Evolutionary conservation across 225 moss, liverwort and hornwort species (phyloP).

Genomic region (Polytrichum commune): DNA sequence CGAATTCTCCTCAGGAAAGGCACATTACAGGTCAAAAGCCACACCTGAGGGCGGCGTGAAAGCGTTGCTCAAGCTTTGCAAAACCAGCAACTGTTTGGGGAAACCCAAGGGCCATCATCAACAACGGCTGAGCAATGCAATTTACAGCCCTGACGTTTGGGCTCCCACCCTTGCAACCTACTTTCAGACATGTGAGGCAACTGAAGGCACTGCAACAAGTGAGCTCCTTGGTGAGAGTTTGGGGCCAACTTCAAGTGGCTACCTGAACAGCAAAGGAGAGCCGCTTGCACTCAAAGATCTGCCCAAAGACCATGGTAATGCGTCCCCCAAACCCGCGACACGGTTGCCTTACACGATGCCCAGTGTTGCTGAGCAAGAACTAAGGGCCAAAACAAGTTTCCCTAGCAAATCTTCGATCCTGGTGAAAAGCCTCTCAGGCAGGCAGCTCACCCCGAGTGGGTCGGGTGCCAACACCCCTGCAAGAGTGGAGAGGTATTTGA

Average conservation of each 20-base stretch:
- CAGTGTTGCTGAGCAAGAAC: constrained; percentile 39
- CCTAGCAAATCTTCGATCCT: constrained; percentile 17
- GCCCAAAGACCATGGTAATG: not conserved
- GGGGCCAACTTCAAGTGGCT: constrained; percentile 19
- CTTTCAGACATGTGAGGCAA: constrained; percentile 34
- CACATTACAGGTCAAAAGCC: constrained; percentile 13
- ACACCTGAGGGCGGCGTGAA: constrained; percentile 17
- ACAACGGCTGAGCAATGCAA: constrained; percentile 14
- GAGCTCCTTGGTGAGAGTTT: constrained; percentile 14
- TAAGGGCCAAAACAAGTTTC: constrained; percentile 20
- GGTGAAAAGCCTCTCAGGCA: constrained; percentile 14
- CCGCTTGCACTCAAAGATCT: not conserved
- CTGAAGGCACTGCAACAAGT: constrained; percentile 11
- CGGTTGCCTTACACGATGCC: constrained; percentile 31
- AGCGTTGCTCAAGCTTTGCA: constrained; percentile 42
- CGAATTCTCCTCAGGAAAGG: not conserved
- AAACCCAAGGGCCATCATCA: constrained; percentile 37
- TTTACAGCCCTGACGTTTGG: constrained; percentile 42
- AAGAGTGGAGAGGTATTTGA: constrained; percentile 11
- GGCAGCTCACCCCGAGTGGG: constrained; percentile 16
- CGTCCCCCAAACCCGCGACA: constrained; percentile 22
- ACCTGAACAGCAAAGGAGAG: constrained; percentile 7
- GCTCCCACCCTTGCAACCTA: constrained; percentile 55
- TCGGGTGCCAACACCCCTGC: constrained; percentile 15
- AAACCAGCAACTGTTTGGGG: constrained; percentile 29